These are phyloP conservation scores for Emydomyces testavorans DNA, from an alignment of 2,329 filamentous ascomycete genomes.

Conservation along the genomic window DNA sequence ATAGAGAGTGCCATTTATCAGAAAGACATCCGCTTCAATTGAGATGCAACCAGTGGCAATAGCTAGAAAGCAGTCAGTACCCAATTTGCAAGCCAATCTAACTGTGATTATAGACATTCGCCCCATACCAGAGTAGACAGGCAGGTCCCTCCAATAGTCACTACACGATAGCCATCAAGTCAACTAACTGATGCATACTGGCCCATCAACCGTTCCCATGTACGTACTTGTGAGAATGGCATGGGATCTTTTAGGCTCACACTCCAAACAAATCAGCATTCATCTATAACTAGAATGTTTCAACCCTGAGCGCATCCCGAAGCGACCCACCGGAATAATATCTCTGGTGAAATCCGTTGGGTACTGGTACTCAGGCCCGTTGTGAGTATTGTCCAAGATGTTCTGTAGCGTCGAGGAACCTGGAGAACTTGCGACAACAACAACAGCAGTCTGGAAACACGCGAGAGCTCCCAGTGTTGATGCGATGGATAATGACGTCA, in stretches of 20 bases:
- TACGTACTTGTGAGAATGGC: constrained; percentile 34
- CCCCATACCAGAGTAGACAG: constrained; percentile 34
- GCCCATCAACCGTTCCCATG: constrained; percentile 47
- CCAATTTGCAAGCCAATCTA: constrained; percentile 10
- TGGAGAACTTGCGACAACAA: background rate
- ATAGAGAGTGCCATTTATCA: constrained; percentile 45
- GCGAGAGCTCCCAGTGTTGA: background rate
- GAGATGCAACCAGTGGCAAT: constrained; percentile 47
- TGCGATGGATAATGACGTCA: constrained; percentile 5
- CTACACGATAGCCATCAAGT: constrained; percentile 33
- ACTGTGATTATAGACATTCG: background rate
- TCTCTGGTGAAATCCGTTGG: constrained; percentile 51
- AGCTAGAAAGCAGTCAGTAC: constrained; percentile 27
- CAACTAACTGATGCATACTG: background rate
- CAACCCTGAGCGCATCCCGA: background rate
- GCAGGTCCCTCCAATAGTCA: constrained; percentile 44
- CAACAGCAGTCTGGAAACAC: constrained; percentile 1
- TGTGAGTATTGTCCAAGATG: constrained; percentile 45
- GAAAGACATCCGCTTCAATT: constrained; percentile 52
- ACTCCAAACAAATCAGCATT: background rate
- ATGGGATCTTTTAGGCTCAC: constrained; percentile 26
- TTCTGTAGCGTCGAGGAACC: constrained; percentile 37
- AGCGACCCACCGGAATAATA: constrained; percentile 43
- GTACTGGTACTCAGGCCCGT: constrained; percentile 44
- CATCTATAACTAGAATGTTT: background rate